A percentile compares a stretch with the other conserved stretches of the same genome.
Conservation (phyloP, 495 filamentous ascomycete species). For the Trichoderma reesei region DNA sequence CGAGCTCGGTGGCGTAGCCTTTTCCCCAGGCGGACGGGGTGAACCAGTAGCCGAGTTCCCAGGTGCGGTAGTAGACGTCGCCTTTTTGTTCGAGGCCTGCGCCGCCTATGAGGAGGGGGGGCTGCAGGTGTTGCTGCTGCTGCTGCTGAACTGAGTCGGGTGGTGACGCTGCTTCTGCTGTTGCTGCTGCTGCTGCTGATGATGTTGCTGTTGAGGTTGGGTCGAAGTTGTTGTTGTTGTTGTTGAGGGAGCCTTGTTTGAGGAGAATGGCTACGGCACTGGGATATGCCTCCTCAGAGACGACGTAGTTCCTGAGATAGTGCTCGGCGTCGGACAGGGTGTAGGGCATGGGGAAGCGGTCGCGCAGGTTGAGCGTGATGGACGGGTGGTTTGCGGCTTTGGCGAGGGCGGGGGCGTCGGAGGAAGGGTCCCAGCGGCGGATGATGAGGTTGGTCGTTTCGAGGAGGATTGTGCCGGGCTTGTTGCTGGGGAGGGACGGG, state of each 20-base stretch:
- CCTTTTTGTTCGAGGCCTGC: slow-evolving; percentile 22
- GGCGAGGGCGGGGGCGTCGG: slow-evolving; percentile 23
- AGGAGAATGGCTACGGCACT: background rate
- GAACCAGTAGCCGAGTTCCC: slow-evolving; percentile 33
- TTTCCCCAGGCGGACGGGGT: slow-evolving; percentile 28
- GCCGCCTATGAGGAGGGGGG: slow-evolving; percentile 17
- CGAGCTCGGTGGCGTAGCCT: slow-evolving; percentile 25
- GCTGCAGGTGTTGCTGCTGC: too few species aligned
- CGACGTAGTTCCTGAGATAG: background rate
- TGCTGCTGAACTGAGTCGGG: too few species aligned
- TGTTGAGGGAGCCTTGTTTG: background rate
- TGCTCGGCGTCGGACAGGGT: slow-evolving; percentile 21
- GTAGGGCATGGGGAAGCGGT: slow-evolving; percentile 29
- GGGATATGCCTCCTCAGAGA: background rate
- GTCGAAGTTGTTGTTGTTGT: slow-evolving; percentile 12
- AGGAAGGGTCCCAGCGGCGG: slow-evolving; percentile 18
- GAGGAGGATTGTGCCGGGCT: slow-evolving; percentile 10
- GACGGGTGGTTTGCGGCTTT: slow-evolving; percentile 22
- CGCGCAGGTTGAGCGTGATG: slow-evolving; percentile 24
- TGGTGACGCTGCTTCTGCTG: too few species aligned
- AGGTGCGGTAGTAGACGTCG: slow-evolving; percentile 25
- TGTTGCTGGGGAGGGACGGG: background rate
- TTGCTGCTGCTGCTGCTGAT: too few species aligned
- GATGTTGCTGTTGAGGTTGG: too few species aligned
- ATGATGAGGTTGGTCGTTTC: slow-evolving; percentile 16